phyloP scores from a whole-genome alignment of 331 rosid genomes.

The Malus hybrid region DNA sequence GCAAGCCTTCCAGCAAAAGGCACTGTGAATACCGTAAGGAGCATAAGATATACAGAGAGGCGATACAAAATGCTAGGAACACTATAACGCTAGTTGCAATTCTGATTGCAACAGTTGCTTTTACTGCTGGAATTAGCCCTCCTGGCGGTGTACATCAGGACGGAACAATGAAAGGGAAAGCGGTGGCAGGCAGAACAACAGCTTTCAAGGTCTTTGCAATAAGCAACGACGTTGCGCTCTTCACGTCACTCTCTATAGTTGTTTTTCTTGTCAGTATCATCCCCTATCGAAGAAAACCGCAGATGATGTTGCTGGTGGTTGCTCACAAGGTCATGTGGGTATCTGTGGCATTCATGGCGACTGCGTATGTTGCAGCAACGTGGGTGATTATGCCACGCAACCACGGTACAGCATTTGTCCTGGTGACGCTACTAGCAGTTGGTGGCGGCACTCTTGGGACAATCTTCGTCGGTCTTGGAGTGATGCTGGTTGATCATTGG shows the following conservation, averaged over 20 bases:
- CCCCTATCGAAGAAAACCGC: slow-evolving; percentile 51
- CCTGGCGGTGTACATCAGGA: slow-evolving; percentile 54
- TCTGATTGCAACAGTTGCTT: slow-evolving; percentile 61
- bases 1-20: slow-evolving; percentile 20
- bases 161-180: slow-evolving; percentile 35
- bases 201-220: slow-evolving; percentile 59
- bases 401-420: slow-evolving; percentile 22
- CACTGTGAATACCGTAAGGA: slow-evolving; percentile 11
- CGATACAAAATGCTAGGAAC: slow-evolving; percentile 56
- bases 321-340: slow-evolving; percentile 71
- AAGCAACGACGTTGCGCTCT: slow-evolving; percentile 50
- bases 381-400: slow-evolving; percentile 55
- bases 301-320: slow-evolving; percentile 27
- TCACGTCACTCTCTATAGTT: slow-evolving; percentile 54
- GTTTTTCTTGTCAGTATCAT: slow-evolving; percentile 64
- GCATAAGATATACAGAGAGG: slow-evolving; percentile 46
- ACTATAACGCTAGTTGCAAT: slow-evolving; percentile 48
- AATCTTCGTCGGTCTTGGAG: slow-evolving; percentile 41
- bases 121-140: slow-evolving; percentile 53
- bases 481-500: slow-evolving; percentile 46
- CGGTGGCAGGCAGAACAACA: slow-evolving; percentile 28
- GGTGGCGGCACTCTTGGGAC: slow-evolving; percentile 50
- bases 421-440: slow-evolving; percentile 30
- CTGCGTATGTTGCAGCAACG: slow-evolving; percentile 56
- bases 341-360: slow-evolving; percentile 57